Conservation (phyloP, 106 monocot species). For the Phalaenopsis equestris region DNA sequence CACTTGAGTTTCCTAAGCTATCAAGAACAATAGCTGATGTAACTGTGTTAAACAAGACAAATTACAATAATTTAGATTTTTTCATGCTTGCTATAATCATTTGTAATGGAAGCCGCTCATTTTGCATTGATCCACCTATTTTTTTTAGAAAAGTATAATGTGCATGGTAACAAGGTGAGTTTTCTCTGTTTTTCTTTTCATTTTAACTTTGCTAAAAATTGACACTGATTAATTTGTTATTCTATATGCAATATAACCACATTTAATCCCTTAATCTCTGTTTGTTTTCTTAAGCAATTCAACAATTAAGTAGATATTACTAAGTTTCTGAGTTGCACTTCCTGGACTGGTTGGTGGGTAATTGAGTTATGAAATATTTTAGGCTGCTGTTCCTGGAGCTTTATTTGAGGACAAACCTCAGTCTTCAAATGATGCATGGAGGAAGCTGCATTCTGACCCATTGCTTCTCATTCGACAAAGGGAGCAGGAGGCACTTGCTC, state of each 20-base stretch:
- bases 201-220: not conserved
- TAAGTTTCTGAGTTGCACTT: not conserved
- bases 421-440: constrained; percentile 94
- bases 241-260: not conserved
- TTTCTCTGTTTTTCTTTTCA: not conserved
- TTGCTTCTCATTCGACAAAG: constrained; percentile 80
- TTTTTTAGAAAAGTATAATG: no score
- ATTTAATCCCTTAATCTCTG: not conserved
- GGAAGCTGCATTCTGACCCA: constrained; percentile 95
- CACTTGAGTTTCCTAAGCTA: no score
- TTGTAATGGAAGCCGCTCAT: no score
- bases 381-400: constrained; percentile 85
- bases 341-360: not conserved
- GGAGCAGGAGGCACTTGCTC: constrained; percentile 79
- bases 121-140: no score
- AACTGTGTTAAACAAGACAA: no score
- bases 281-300: not conserved
- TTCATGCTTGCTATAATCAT: no score
- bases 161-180: not conserved
- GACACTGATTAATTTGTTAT: not conserved
- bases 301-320: not conserved
- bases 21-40: no score
- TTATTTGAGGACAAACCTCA: constrained; percentile 95
- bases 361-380: constrained; percentile 13
- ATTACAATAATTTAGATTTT: no score